These are phyloP conservation scores for Triticum turgidum DNA, from an alignment of 176 grass and related monocot species.

Conservation along the genomic window DNA sequence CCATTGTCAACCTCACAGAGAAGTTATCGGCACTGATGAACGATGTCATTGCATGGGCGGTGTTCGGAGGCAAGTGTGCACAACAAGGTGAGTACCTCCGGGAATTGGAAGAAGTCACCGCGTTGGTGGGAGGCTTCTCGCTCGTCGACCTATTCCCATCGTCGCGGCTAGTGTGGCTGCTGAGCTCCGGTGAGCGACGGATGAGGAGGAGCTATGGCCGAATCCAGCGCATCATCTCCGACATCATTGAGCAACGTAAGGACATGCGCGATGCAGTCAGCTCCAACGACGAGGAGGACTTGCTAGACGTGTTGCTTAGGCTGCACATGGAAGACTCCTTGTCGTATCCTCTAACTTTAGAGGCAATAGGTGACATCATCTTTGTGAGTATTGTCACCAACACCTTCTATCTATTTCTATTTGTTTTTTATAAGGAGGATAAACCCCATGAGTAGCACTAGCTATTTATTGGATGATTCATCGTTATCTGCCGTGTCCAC, in stretches of 20 bases:
- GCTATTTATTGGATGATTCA: too few species aligned
- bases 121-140: not conserved
- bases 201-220: too few species aligned
- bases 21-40: too few species aligned
- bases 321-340: constrained; percentile 2
- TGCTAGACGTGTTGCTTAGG: constrained; percentile 10
- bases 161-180: constrained; percentile 12
- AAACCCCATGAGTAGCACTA: too few species aligned
- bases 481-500: too few species aligned
- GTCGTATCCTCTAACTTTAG: not conserved
- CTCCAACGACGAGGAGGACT: not conserved
- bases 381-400: not conserved
- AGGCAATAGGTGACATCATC: constrained; percentile 19
- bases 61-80: too few species aligned
- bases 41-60: too few species aligned
- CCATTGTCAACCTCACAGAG: too few species aligned
- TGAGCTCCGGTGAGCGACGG: not conserved
- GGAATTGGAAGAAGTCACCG: not conserved
- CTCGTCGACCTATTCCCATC: constrained; percentile 19
- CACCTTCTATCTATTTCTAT: too few species aligned
- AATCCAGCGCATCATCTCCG: too few species aligned
- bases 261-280: not conserved
- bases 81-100: too few species aligned
- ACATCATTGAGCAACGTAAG: not conserved
- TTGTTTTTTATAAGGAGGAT: too few species aligned